Conservation (phyloP, 176 grass and related monocot species). For the Aegilops tauschii region DNA sequence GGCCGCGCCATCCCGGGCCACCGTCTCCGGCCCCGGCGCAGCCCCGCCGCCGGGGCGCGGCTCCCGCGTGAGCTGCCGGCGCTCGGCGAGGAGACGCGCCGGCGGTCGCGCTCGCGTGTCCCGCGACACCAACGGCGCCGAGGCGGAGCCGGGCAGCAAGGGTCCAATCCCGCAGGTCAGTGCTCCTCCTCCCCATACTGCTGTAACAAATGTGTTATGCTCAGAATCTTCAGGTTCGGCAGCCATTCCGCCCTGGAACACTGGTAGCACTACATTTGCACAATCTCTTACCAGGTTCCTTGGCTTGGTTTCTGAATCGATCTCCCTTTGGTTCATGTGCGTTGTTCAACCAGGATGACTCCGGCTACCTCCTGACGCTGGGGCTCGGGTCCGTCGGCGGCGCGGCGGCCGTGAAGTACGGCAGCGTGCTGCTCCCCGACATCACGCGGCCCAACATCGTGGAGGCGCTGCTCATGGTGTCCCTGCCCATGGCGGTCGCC, state of each 20-base stretch:
- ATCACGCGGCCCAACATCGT: slow-evolving; percentile 73
- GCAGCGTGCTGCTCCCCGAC: slow-evolving; percentile 72
- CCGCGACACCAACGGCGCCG: neutral
- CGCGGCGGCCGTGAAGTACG: slow-evolving; percentile 73
- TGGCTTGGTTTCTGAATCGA: too few species aligned
- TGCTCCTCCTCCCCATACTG: neutral
- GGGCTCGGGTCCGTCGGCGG: slow-evolving; percentile 67
- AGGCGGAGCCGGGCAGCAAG: neutral
- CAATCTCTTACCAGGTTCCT: too few species aligned
- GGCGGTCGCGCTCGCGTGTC: neutral
- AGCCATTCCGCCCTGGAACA: neutral
- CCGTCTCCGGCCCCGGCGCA: neutral
- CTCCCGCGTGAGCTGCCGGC: neutral
- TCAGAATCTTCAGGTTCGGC: neutral
- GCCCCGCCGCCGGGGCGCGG: neutral
- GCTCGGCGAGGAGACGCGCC: neutral
- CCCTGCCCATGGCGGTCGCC: slow-evolving; percentile 57
- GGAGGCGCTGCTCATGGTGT: slow-evolving; percentile 72
- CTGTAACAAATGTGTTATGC: neutral
- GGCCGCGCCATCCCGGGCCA: neutral
- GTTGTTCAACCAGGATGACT: slow-evolving; percentile 45
- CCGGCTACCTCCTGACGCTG: slow-evolving; percentile 59
- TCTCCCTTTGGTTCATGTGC: too few species aligned
- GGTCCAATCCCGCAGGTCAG: neutral
- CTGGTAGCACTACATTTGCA: too few species aligned